Conservation (phyloP, 352 stramenopile species). For the Phytophthora cryptogea region DNA sequence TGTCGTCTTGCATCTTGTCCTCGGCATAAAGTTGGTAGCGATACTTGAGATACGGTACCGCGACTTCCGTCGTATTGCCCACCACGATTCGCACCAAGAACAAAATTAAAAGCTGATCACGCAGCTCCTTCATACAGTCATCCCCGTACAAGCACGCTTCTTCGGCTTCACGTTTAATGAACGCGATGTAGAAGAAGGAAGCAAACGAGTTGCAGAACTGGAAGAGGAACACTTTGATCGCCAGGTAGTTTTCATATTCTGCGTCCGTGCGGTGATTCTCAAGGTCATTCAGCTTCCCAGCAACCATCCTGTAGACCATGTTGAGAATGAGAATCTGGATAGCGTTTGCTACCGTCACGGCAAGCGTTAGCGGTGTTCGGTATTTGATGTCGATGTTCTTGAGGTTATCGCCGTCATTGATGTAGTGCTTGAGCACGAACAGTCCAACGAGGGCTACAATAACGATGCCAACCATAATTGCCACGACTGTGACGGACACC, state of each 20-base stretch:
- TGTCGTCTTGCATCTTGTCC: constrained; percentile 21
- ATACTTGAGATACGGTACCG: constrained; percentile 80
- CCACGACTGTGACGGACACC: constrained; percentile 60
- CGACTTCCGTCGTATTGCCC: constrained; percentile 84
- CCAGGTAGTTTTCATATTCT: constrained; percentile 91
- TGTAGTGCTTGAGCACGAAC: constrained; percentile 68
- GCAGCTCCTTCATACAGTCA: constrained; percentile 85
- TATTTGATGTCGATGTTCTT: constrained; percentile 41
- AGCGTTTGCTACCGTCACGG: constrained; percentile 60
- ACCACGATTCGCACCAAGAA: constrained; percentile 92
- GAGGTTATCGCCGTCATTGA: constrained; percentile 47
- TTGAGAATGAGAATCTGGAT: constrained; percentile 94
- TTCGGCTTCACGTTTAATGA: constrained; percentile 51
- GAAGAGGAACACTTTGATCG: constrained; percentile 98
- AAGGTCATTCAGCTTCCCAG: constrained; percentile 92
- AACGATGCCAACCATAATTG: constrained; percentile 72
- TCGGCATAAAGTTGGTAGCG: constrained; percentile 51
- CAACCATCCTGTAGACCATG: constrained; percentile 88
- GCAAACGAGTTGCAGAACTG: constrained; percentile 96
- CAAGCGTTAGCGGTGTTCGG: constrained; percentile 39
- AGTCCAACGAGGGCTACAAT: constrained; percentile 60
- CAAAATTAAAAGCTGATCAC: constrained; percentile 88
- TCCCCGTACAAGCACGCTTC: constrained; percentile 74
- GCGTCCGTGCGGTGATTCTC: constrained; percentile 91
- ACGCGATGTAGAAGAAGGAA: constrained; percentile 95